These are phyloP conservation scores for Diaporthe caulivora DNA, from an alignment of 2,329 filamentous ascomycete genomes.

Conservation along the genomic window DNA sequence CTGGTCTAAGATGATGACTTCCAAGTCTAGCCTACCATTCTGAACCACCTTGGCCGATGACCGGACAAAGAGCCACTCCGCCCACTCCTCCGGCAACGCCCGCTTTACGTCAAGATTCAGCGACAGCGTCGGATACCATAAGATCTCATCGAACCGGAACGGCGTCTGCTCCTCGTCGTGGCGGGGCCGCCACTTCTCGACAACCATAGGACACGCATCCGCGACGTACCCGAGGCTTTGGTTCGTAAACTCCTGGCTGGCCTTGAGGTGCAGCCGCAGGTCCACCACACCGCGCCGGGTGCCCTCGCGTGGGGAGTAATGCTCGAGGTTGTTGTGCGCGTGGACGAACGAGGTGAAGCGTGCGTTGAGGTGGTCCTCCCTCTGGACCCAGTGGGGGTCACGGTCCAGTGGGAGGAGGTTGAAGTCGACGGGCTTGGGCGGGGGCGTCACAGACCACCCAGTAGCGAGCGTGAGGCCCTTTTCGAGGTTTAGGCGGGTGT, in stretches of 20 bases:
- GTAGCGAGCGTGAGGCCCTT: slow-evolving; percentile 12
- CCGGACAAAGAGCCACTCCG: slow-evolving; percentile 11
- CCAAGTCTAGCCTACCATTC: slow-evolving; percentile 13
- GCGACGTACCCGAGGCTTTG: slow-evolving; percentile 2
- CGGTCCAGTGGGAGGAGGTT: neutral
- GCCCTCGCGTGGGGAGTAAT: neutral
- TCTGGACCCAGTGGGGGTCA: neutral
- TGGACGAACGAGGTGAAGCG: slow-evolving; percentile 1
- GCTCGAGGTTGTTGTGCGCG: slow-evolving; percentile 12
- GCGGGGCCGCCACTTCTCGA: slow-evolving; percentile 7
- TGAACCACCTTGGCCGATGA: slow-evolving; percentile 10
- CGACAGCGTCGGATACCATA: slow-evolving; percentile 23
- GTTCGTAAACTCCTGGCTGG: neutral
- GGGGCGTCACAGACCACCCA: neutral
- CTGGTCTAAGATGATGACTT: slow-evolving; percentile 12
- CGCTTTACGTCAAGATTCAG: slow-evolving; percentile 15
- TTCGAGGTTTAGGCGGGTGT: neutral
- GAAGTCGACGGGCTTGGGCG: neutral
- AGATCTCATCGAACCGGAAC: neutral
- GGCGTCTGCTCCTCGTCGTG: neutral
- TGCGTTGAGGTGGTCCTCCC: neutral
- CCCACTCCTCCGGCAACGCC: neutral
- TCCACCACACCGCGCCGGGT: slow-evolving; percentile 17
- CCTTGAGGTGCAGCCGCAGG: slow-evolving; percentile 6
- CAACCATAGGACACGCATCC: slow-evolving; percentile 16